These are phyloP conservation scores for Dactylellina haptotyla DNA, from an alignment of 2,329 filamentous ascomycete species.

Conservation along the genomic window DNA sequence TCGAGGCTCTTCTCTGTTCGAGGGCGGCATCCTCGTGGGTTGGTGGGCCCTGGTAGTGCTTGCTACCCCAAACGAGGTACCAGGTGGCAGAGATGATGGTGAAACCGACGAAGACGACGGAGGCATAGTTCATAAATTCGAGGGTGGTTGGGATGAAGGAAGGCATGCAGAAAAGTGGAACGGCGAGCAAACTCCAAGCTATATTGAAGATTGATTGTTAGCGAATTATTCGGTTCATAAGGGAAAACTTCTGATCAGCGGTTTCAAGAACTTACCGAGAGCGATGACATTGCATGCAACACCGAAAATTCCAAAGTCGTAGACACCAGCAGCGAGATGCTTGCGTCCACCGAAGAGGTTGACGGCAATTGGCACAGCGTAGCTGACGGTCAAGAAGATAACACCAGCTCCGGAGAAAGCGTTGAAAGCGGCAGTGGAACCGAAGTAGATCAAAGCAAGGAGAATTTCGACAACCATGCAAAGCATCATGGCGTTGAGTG, in stretches of 20 bases:
- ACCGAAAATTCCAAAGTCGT: constrained; percentile 72
- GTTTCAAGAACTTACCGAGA: constrained; percentile 71
- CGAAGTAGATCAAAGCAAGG: constrained; percentile 75
- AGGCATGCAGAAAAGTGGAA: constrained; percentile 80
- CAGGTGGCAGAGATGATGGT: constrained; percentile 70
- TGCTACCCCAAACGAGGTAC: constrained; percentile 76
- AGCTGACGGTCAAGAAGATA: constrained; percentile 75
- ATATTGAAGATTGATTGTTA: constrained; percentile 19
- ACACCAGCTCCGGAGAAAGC: constrained; percentile 77
- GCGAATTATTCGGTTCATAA: constrained; percentile 35
- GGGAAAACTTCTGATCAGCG: not conserved
- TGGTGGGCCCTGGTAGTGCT: constrained; percentile 74
- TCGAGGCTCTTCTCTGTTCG: constrained; percentile 43
- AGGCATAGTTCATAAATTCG: constrained; percentile 76
- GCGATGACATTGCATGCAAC: constrained; percentile 72
- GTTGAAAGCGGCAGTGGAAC: constrained; percentile 75
- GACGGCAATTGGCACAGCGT: constrained; percentile 73
- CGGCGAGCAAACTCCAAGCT: constrained; percentile 75
- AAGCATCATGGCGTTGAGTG: constrained; percentile 77
- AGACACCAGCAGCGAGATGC: constrained; percentile 69
- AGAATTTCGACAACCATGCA: constrained; percentile 73
- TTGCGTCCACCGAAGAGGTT: constrained; percentile 71
- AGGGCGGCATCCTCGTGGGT: constrained; percentile 56
- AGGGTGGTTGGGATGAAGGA: constrained; percentile 70
- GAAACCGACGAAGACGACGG: constrained; percentile 77